These are phyloP conservation scores for Schizochytrium sp. DNA, from an alignment of 108 stramenopile genomes.

Conservation along the genomic window DNA sequence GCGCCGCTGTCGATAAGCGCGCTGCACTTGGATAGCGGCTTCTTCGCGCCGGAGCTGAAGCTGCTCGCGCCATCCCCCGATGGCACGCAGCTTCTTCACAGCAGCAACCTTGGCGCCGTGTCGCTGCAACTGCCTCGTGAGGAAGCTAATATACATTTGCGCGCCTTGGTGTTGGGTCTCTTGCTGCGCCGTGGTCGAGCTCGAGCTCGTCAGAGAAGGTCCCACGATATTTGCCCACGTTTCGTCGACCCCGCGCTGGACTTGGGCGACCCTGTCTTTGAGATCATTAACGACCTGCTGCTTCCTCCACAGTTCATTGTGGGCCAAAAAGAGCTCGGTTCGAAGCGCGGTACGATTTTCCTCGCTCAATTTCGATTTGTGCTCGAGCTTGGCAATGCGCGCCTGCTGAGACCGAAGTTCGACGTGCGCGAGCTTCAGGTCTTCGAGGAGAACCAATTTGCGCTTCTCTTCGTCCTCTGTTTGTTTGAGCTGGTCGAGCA, in stretches of 20 bases:
- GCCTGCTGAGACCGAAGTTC: not conserved
- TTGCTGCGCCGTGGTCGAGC: too few species aligned
- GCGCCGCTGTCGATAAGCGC: not conserved
- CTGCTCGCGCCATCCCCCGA: constrained; percentile 1
- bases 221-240: not conserved
- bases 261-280: not conserved
- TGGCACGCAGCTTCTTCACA: not conserved
- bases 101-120: not conserved
- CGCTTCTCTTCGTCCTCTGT: not conserved
- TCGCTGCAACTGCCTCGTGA: not conserved
- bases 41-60: not conserved
- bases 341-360: not conserved
- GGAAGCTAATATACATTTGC: not conserved
- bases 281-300: not conserved
- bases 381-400: not conserved
- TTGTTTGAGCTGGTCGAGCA: not conserved
- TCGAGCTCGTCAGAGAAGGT: too few species aligned
- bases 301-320: not conserved
- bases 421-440: not conserved
- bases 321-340: not conserved
- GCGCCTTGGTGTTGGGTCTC: not conserved
- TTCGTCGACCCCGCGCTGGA: not conserved
- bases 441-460: not conserved
- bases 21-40: not conserved
- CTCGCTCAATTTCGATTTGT: not conserved